phyloP scores from a whole-genome alignment of 768 basidiomycete species.

The Psilocybe cyanescens region DNA sequence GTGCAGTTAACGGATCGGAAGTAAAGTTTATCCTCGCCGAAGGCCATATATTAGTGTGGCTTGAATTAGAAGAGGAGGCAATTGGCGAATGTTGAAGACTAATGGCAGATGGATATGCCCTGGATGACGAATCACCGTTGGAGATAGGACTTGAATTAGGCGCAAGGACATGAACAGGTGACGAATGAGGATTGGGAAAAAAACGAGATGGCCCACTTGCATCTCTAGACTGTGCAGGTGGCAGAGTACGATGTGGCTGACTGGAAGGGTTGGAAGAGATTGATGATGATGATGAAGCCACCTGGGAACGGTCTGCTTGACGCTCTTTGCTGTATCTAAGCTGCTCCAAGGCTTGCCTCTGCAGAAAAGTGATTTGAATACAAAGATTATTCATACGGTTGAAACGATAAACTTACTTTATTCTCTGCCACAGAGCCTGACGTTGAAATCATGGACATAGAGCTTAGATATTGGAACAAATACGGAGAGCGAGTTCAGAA shows the following conservation, averaged over 20 bases:
- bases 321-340: conserved; percentile 47
- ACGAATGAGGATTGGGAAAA: conserved; percentile 49
- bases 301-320: conserved; percentile 31
- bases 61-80: conserved; percentile 42
- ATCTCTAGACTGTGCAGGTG: conserved; percentile 76
- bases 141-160: conserved; percentile 74
- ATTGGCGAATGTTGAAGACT: conserved; percentile 44
- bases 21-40: conserved; percentile 34
- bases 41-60: conserved; percentile 39
- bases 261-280: conserved; percentile 24
- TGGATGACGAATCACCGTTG: conserved; percentile 41
- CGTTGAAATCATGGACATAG: conserved; percentile 46
- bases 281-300: conserved; percentile 30
- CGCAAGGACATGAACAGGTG: conserved; percentile 66
- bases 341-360: conserved; percentile 50
- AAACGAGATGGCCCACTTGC: conserved; percentile 70
- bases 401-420: conserved; percentile 45
- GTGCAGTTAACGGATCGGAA: conserved; percentile 59
- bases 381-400: conserved; percentile 8
- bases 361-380: conserved; percentile 4
- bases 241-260: conserved; percentile 34
- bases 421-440: conserved; percentile 48
- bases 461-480: conserved; percentile 16
- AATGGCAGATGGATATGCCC: conserved; percentile 42
- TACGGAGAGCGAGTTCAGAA: conserved; percentile 22